phyloP scores from a whole-genome alignment of 805 yeast species.

The Metschnikowia dekortorum region DNA sequence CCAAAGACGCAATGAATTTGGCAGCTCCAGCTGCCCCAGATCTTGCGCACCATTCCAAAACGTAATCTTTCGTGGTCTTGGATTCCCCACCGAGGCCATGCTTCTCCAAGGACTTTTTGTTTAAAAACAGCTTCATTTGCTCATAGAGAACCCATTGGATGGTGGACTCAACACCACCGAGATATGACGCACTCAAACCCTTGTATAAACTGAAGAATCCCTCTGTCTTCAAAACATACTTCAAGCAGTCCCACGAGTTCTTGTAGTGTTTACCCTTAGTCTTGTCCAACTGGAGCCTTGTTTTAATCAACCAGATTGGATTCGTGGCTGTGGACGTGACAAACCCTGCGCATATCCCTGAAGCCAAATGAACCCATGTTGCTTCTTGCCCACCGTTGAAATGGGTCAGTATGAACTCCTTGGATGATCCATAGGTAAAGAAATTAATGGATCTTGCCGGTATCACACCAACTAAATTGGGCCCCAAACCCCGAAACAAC shows the following conservation, averaged over 20 bases:
- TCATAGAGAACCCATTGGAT: slow-evolving; percentile 96
- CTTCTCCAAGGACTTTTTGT: slow-evolving; percentile 40
- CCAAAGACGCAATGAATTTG: slow-evolving; percentile 83
- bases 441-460: slow-evolving; percentile 97
- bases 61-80: slow-evolving; percentile 50
- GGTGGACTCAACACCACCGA: slow-evolving; percentile 90
- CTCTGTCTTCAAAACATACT: slow-evolving; percentile 64
- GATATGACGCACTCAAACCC: slow-evolving; percentile 91
- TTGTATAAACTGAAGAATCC: slow-evolving; percentile 78
- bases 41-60: slow-evolving; percentile 89
- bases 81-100: slow-evolving; percentile 27
- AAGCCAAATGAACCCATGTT: slow-evolving; percentile 76
- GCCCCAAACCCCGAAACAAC: slow-evolving; percentile 91
- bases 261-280: slow-evolving; percentile 62
- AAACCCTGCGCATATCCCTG: slow-evolving; percentile 90
- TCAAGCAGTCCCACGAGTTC: slow-evolving; percentile 81
- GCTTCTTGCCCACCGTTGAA: slow-evolving; percentile 74
- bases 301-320: slow-evolving; percentile 96
- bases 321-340: slow-evolving; percentile 95
- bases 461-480: slow-evolving; percentile 93
- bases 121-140: slow-evolving; percentile 77
- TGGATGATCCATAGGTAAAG: slow-evolving; percentile 93
- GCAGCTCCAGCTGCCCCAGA: slow-evolving; percentile 98
- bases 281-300: slow-evolving; percentile 88
- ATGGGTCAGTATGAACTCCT: slow-evolving; percentile 61